Evolutionary conservation across 495 filamentous ascomycete species (phyloP).

Genomic region (Elasticomyces elasticus): DNA sequence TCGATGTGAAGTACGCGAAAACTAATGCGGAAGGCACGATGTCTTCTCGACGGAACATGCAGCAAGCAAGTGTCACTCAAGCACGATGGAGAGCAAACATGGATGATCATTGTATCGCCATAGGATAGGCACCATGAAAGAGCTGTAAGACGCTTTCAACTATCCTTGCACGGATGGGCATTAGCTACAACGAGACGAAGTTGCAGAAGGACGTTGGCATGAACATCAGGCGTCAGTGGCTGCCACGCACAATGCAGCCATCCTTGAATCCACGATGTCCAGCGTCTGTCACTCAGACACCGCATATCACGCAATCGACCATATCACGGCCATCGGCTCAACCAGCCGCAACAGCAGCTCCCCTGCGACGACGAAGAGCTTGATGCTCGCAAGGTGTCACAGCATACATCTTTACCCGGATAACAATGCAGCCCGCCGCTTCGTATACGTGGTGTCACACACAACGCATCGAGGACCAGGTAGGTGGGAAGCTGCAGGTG

Average conservation of each 20-base stretch:
- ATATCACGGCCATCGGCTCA: neutral
- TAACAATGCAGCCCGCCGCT: neutral
- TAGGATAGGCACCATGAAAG: too few species aligned
- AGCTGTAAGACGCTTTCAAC: too few species aligned
- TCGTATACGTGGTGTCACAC: conserved; percentile 1
- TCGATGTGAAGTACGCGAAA: too few species aligned
- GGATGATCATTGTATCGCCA: too few species aligned
- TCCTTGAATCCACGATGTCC: neutral
- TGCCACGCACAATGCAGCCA: neutral
- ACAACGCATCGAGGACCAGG: conserved; percentile 3
- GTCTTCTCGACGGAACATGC: too few species aligned
- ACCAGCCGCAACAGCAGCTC: neutral
- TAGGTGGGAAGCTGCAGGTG: conserved; percentile 7
- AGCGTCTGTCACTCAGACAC: neutral
- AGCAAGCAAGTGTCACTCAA: too few species aligned
- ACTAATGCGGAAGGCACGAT: too few species aligned
- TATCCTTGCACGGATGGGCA: too few species aligned
- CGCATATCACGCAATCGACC: neutral
- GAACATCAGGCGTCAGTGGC: neutral
- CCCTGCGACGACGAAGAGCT: neutral
- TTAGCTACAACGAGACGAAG: too few species aligned
- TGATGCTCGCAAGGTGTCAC: neutral
- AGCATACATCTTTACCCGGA: neutral
- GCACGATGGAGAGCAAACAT: too few species aligned
- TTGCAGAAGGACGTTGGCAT: too few species aligned